Base-by-base conservation (phyloP, 208 protist genomes). In the Crithidia bombi region DNA sequence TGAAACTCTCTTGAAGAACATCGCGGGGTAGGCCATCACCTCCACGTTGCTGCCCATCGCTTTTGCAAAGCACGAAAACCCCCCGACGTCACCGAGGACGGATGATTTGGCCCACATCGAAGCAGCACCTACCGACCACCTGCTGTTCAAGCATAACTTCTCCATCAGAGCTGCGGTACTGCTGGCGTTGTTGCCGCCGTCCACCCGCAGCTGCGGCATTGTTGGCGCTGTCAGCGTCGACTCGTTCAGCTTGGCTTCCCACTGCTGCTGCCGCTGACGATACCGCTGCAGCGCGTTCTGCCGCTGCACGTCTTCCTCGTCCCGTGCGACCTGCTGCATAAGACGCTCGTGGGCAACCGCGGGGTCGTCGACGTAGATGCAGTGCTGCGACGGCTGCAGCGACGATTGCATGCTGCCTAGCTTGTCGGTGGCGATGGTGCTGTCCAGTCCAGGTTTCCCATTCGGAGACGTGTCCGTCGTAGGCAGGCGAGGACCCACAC, bases 291-390 rank as follows among this genome's bases (percentile, higher is more conserved):
- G 69, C 26, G 67, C 33, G 43, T 82, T 80, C n/a, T 69, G 58
- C 11, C 72, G 54, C 28, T 67, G 79, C 10, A 83, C 77, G 23
- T 79, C 75, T 14, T 82, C 64, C 65, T 77, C 78, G 44, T 86
- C 78, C 35, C 62, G 66, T 1, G 72, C 62, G 25, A 74, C 33
- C 21, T 73, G 58, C 44, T 62, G 44, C 81, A 86, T 86, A 10
- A 73, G 58, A 14, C 26, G 66, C 25, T 79, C 78, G 64, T 90
- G 84, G 1, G 58, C 78, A 4, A 50, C 49, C 1, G 43, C 32
- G 14, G 84, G 84, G 54, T 90, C 84, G 46, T 90, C 84, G 30
- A 63, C 70, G 49, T 77, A 83, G 19, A 68, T 28, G 47, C 44
- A 55, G 64, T 75, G 30, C n/a, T 36, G 30, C 65, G 32, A 33